Evolutionary conservation across 169 alveolate species (phyloP).

Genomic region (Plasmodium inui): DNA sequence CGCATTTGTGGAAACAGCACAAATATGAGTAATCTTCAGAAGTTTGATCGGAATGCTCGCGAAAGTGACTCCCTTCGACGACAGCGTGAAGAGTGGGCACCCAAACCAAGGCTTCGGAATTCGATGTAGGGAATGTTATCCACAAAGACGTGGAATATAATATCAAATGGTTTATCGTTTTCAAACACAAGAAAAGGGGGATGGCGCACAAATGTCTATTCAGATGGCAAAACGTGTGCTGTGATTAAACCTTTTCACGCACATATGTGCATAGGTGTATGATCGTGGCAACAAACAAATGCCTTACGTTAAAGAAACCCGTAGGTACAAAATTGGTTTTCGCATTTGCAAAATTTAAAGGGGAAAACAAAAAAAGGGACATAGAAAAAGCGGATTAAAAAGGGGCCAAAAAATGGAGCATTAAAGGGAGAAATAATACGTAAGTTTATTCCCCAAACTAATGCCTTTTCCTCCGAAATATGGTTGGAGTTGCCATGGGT

Average conservation of each 20-base stretch:
- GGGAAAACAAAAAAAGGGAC: not conserved
- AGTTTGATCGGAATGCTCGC: not conserved
- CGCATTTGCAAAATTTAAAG: not conserved
- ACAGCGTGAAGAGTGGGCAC: not conserved
- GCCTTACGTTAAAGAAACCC: not conserved
- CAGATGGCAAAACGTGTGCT: not conserved
- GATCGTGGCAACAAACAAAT: not conserved
- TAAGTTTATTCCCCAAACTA: not conserved
- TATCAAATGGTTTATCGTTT: not conserved
- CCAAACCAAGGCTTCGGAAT: not conserved
- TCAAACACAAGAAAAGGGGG: not conserved
- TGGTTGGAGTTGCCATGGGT: constrained; percentile 60
- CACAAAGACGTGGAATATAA: not conserved
- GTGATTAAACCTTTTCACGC: not conserved
- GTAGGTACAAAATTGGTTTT: not conserved
- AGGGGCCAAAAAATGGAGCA: not conserved
- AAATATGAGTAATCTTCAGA: not conserved
- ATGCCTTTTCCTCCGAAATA: constrained; percentile 25
- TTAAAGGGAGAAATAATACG: not conserved
- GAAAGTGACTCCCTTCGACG: not conserved
- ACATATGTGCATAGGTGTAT: not conserved
- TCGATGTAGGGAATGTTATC: not conserved
- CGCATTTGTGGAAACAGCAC: not conserved
- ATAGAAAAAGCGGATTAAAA: not conserved
- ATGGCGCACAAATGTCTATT: not conserved